These are phyloP conservation scores for Oidium heveae DNA, from an alignment of 2,329 filamentous ascomycete species.

Conservation along the genomic window DNA sequence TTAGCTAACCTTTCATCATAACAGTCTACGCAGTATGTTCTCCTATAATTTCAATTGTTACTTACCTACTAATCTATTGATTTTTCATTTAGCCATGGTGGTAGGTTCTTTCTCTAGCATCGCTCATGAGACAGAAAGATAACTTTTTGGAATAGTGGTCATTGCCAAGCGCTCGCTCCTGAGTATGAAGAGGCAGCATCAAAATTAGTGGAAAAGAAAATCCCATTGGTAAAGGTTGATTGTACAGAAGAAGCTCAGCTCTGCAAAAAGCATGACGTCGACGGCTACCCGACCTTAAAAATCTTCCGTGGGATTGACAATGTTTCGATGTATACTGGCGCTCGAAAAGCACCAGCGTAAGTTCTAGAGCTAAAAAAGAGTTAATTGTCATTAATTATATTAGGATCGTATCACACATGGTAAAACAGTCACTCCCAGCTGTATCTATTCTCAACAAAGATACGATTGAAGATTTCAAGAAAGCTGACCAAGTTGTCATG, in stretches of 20 bases:
- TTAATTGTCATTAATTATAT: neutral
- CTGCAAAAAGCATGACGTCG: slow-evolving; percentile 71
- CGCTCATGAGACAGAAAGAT: slow-evolving; percentile 5
- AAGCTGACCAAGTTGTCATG: slow-evolving; percentile 83
- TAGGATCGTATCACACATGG: slow-evolving; percentile 67
- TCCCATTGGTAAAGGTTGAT: slow-evolving; percentile 67
- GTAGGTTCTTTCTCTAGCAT: slow-evolving; percentile 7
- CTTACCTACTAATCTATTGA: slow-evolving; percentile 8
- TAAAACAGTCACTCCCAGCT: slow-evolving; percentile 86
- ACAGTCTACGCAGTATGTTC: slow-evolving; percentile 89
- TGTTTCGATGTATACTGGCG: slow-evolving; percentile 59
- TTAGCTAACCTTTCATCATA: slow-evolving; percentile 5
- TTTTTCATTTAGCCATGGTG: slow-evolving; percentile 14
- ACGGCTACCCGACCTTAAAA: slow-evolving; percentile 97
- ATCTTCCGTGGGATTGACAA: slow-evolving; percentile 83
- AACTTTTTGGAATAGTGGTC: slow-evolving; percentile 25
- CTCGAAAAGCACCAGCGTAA: slow-evolving; percentile 61
- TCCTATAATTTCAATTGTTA: slow-evolving; percentile 4
- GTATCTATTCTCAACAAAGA: slow-evolving; percentile 65
- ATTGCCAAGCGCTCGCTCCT: slow-evolving; percentile 93
- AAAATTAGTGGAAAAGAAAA: slow-evolving; percentile 66
- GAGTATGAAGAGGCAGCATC: slow-evolving; percentile 78
- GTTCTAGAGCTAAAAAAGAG: slow-evolving; percentile 10
- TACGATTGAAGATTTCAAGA: slow-evolving; percentile 88
- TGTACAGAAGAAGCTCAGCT: slow-evolving; percentile 88